phyloP scores from a whole-genome alignment of 345 rosid genomes.

The Hibiscus mutabilis region DNA sequence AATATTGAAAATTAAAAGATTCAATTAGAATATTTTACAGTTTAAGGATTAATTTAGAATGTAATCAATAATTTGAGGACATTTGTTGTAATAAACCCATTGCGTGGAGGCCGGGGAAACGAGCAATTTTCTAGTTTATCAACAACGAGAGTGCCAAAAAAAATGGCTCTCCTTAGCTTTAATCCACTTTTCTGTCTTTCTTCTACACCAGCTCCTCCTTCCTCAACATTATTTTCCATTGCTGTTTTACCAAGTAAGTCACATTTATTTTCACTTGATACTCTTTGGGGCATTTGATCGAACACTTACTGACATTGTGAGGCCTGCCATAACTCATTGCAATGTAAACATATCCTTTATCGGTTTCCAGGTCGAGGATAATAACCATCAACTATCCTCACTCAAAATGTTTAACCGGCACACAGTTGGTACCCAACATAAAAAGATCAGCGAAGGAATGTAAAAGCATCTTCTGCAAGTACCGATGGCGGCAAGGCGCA shows the following conservation, averaged over 20 bases:
- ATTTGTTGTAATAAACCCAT: background rate
- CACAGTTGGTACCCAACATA: background rate
- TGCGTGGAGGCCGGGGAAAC: background rate
- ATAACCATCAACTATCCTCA: background rate
- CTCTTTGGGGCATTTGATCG: background rate
- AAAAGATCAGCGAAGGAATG: conserved; percentile 7
- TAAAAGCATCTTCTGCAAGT: conserved; percentile 35
- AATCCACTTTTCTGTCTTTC: background rate
- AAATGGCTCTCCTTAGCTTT: conserved; percentile 2
- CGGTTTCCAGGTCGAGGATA: background rate
- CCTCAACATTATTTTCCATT: background rate
- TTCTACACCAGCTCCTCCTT: background rate
- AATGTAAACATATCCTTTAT: background rate
- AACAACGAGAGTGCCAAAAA: background rate
- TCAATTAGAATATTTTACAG: background rate
- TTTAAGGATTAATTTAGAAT: background rate
- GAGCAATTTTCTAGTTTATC: background rate
- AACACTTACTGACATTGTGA: background rate
- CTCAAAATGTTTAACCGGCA: background rate
- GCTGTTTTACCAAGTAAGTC: conserved; percentile 3
- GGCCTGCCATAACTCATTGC: background rate
- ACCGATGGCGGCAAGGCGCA: conserved; percentile 25
- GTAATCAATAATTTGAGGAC: background rate
- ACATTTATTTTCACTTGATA: background rate
- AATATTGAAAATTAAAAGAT: no score